phyloP scores from a whole-genome alignment of 768 basidiomycete species.

The Leccinum subtestaceum region DNA sequence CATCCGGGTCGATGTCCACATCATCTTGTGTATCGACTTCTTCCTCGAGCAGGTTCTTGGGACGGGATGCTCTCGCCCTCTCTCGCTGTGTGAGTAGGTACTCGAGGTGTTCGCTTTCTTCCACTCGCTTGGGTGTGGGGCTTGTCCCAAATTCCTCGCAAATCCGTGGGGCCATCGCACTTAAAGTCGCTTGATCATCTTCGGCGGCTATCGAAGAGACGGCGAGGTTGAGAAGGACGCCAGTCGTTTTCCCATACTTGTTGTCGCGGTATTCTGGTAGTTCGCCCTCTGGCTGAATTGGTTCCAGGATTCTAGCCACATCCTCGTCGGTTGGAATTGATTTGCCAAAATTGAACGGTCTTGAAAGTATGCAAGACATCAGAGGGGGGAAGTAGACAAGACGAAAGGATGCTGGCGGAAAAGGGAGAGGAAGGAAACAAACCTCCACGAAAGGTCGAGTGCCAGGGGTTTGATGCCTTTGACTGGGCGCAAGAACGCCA shows the following conservation, averaged over 20 bases:
- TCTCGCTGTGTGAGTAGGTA: slow-evolving; percentile 29
- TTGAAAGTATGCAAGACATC: slow-evolving; percentile 13
- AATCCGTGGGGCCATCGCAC: slow-evolving; percentile 12
- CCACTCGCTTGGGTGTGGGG: slow-evolving; percentile 18
- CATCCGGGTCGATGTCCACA: not conserved
- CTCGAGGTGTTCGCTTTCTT: slow-evolving; percentile 12
- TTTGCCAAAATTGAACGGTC: slow-evolving; percentile 49
- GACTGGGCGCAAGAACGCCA: slow-evolving; percentile 44
- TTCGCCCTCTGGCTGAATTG: slow-evolving; percentile 15
- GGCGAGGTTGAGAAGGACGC: slow-evolving; percentile 13
- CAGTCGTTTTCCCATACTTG: slow-evolving; percentile 6
- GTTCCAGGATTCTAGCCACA: slow-evolving; percentile 19
- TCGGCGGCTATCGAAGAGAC: slow-evolving; percentile 9
- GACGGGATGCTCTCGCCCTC: slow-evolving; percentile 15
- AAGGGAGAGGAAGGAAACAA: slow-evolving; percentile 19
- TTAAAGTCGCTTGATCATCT: slow-evolving; percentile 2
- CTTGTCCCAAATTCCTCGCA: slow-evolving; percentile 27
- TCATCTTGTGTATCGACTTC: not conserved
- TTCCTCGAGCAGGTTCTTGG: not conserved
- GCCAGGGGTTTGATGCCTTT: slow-evolving; percentile 58
- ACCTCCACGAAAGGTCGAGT: slow-evolving; percentile 70
- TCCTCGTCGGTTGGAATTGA: slow-evolving; percentile 33
- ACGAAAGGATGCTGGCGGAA: not conserved
- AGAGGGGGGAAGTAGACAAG: not conserved
- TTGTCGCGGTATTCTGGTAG: slow-evolving; percentile 14